Percentiles rank a stretch among this genome's conserved stretches.
Evolutionary conservation across 108 stramenopile genomes (phyloP).

Genomic region (Nitzschia palea): DNA sequence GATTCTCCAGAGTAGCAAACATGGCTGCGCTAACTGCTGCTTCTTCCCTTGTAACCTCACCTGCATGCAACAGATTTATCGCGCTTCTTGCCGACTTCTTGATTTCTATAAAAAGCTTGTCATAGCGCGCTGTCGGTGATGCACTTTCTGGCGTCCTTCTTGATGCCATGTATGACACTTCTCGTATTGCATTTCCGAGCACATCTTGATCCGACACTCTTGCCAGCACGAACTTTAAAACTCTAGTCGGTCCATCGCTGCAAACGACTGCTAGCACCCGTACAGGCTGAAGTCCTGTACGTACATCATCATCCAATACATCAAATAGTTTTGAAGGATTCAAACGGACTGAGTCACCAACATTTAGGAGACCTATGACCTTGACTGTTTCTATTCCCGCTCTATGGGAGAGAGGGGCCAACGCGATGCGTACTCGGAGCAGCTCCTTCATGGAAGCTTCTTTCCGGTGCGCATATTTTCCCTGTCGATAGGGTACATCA

Average conservation of each 20-base stretch:
- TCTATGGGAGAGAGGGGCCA: constrained; percentile 58
- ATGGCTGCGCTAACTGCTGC: constrained; percentile 44
- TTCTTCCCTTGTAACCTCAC: constrained; percentile 35
- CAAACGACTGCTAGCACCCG: constrained; percentile 56
- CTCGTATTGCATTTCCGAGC: constrained; percentile 19
- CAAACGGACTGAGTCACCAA: constrained; percentile 54
- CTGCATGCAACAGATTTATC: constrained; percentile 2
- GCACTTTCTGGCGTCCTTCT: not conserved
- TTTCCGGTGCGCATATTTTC: constrained; percentile 57
- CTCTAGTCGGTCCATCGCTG: constrained; percentile 73
- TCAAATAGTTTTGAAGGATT: constrained; percentile 55
- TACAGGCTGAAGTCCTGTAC: constrained; percentile 34
- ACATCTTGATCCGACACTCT: constrained; percentile 9
- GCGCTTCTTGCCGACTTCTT: constrained; percentile 30
- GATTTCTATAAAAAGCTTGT: constrained; percentile 14
- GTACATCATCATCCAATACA: constrained; percentile 19
- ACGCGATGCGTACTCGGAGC: constrained; percentile 49
- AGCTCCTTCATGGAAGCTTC: constrained; percentile 59
- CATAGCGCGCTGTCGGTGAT: not conserved
- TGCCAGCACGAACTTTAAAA: constrained; percentile 42
- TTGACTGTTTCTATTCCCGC: constrained; percentile 72
- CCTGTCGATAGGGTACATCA: constrained; percentile 74
- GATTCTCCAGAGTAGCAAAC: constrained; percentile 16
- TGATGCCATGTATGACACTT: constrained; percentile 30
- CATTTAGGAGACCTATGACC: constrained; percentile 47